These are phyloP conservation scores for Cyclotella choctawhatcheeana DNA, from an alignment of 108 stramenopile genomes.

Conservation along the genomic window DNA sequence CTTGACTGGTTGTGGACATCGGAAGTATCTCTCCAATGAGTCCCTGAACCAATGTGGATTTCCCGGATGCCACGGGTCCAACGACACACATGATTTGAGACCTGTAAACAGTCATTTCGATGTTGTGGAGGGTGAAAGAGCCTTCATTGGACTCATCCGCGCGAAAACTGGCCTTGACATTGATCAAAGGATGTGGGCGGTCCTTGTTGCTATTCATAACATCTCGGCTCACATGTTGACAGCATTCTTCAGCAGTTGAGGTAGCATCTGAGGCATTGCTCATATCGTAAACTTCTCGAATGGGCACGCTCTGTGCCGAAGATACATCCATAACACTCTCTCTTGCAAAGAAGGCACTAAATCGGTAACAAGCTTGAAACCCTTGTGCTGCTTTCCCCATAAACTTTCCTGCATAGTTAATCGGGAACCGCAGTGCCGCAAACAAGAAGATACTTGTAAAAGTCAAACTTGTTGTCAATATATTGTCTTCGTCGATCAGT, in stretches of 20 bases:
- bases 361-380: conserved; percentile 60
- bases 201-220: conserved; percentile 2
- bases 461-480: conserved; percentile 69
- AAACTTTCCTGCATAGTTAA: conserved; percentile 78
- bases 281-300: background rate
- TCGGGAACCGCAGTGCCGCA: conserved; percentile 81
- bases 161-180: conserved; percentile 36
- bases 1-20: conserved; percentile 2
- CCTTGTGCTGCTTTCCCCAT: conserved; percentile 78
- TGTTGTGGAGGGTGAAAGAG: conserved; percentile 56
- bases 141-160: conserved; percentile 18
- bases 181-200: background rate
- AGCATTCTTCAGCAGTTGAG: too few relatives aligned
- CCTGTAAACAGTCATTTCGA: conserved; percentile 52
- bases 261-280: too few relatives aligned
- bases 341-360: conserved; percentile 64
- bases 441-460: conserved; percentile 79
- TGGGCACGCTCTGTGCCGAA: background rate
- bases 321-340: conserved; percentile 20
- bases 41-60: conserved; percentile 74
- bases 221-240: background rate
- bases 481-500: conserved; percentile 42
- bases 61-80: conserved; percentile 74
- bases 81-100: conserved; percentile 67
- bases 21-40: conserved; percentile 73